These are phyloP conservation scores for Podaxis sp. DNA, from an alignment of 768 basidiomycete genomes.

Conservation along the genomic window DNA sequence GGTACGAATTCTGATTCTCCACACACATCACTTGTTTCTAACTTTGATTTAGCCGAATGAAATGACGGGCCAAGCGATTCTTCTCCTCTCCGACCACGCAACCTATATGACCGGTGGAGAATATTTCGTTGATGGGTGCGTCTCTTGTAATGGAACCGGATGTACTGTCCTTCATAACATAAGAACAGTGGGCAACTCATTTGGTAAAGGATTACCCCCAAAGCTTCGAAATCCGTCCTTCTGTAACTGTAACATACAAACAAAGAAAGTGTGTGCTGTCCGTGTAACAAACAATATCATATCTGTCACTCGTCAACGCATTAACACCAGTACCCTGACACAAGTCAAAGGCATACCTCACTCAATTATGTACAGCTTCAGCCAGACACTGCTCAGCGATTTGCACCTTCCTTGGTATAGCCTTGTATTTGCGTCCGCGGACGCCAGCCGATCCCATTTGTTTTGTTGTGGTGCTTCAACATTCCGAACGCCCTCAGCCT, in stretches of 20 bases:
- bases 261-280: not conserved
- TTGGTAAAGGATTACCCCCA: conserved; percentile 21
- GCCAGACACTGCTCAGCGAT: too few relatives aligned
- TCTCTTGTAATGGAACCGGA: not conserved
- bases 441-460: too few relatives aligned
- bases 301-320: too few relatives aligned
- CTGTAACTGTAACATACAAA: not conserved
- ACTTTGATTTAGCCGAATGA: conserved; percentile 46
- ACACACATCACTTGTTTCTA: not conserved
- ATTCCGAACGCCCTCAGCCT: too few relatives aligned
- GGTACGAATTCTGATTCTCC: conserved; percentile 26
- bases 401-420: too few relatives aligned
- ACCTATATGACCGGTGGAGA: conserved; percentile 62
- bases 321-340: too few relatives aligned
- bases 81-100: conserved; percentile 51
- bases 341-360: too few relatives aligned
- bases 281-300: too few relatives aligned
- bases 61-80: conserved; percentile 53
- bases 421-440: too few relatives aligned
- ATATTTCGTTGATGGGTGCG: conserved; percentile 57
- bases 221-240: too few relatives aligned
- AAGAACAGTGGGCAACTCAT: conserved; percentile 22
- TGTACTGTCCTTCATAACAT: not conserved
- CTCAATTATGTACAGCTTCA: too few relatives aligned
- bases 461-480: too few relatives aligned